Percentiles rank a stretch among this genome's conserved stretches.
phyloP scores from a whole-genome alignment of 2,329 filamentous ascomycete genomes.

The Pleurostoma richardsiae region DNA sequence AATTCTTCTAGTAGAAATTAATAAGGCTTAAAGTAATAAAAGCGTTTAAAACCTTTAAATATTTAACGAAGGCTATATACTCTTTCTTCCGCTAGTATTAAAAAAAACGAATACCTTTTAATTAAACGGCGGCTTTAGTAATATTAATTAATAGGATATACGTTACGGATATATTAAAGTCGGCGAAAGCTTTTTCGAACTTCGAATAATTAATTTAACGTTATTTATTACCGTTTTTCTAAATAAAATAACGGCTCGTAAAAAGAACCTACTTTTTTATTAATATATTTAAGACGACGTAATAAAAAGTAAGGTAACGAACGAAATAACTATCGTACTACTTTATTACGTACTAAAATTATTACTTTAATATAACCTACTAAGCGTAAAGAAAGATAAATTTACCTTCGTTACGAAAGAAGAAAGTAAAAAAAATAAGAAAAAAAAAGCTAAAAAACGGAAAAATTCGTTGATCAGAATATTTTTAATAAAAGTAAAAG shows the following conservation, averaged over 20 bases:
- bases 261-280: background rate
- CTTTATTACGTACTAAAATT: constrained; percentile 4
- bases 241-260: background rate
- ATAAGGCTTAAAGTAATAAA: constrained; percentile 3
- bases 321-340: constrained; percentile 2
- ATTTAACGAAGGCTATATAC: background rate
- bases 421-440: background rate
- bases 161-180: background rate
- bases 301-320: background rate
- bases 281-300: constrained; percentile 2
- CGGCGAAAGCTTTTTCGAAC: background rate
- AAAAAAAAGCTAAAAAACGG: background rate
- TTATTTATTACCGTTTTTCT: background rate
- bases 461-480: background rate
- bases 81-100: background rate
- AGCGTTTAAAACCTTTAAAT: constrained; percentile 1
- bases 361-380: constrained; percentile 1
- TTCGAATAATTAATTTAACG: background rate
- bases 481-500: constrained; percentile 1
- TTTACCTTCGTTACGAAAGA: background rate
- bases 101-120: background rate
- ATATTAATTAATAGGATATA: background rate
- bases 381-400: background rate
- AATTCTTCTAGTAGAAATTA: background rate
- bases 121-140: background rate